Evolutionary conservation across 1,139 yeast species (phyloP), one percentile per base, ranked within the genome.

Genomic region (Starmera stellimalicola): DNA sequence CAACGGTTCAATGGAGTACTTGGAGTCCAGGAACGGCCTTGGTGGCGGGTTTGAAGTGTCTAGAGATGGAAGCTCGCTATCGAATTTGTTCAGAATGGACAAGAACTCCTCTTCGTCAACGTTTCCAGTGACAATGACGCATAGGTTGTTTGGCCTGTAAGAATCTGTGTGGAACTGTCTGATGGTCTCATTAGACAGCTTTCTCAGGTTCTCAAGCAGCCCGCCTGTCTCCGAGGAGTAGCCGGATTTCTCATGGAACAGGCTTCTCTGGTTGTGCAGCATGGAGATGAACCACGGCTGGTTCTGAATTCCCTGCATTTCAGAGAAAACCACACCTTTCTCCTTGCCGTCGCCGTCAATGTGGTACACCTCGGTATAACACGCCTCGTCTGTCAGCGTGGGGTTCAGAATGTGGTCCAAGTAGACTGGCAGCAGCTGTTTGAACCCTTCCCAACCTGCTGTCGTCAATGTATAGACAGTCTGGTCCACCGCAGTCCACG

Each of bases 361-460:
- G 54, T 93, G 97, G 54, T 85, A 85, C 6, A 93, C 98, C 51
- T 93, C 99, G 1, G 98, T 91, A 36, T 81, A 62, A 49, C 95
- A 91, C 0, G 95, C 95, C 36, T 77, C 84, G 49, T 87, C 94
- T 0, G 94, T 81, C 37, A 93, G 60, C 0, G 94, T 84, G 1
- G 99, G 97, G 45, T 77, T 58, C 33, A 88, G 57, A 26, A 93
- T 60, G 53, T 91, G 98, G 50, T 93, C 97, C 46, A 93, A 62
- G 52, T 91, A 93, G 2, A 87, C 78, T 0, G 98, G 98, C 29
- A 93, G 66, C 28, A 93, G 60, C 36, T 77, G 68, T 37, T 72
- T 73, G 57, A 93, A 93, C 1, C 97, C 98, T 37, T 83, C 87
- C 95, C 96, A 88, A 6, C 98, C 98, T 1, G 97, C 97, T 27